These are phyloP conservation scores for Haematococcus lacustris DNA, from an alignment of 139 green algal species.

Conservation along the genomic window DNA sequence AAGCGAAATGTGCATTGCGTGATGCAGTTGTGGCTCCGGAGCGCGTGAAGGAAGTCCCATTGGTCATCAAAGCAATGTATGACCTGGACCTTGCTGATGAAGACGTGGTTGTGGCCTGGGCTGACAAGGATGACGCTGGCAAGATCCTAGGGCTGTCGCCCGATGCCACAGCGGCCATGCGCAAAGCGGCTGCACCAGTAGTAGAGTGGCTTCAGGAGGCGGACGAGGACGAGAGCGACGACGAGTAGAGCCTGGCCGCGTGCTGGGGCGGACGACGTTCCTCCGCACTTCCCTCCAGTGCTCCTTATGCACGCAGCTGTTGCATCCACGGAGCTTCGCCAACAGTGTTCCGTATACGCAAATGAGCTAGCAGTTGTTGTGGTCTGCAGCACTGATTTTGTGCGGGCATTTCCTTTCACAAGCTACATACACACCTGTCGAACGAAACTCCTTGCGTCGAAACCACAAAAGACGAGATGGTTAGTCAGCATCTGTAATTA, in stretches of 20 bases:
- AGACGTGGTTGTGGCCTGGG: slow-evolving; percentile 76
- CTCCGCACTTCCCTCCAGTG: neutral
- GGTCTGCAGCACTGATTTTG: too few species aligned
- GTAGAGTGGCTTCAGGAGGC: slow-evolving; percentile 67
- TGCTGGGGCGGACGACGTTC: too few species aligned
- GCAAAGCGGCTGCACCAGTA: slow-evolving; percentile 58
- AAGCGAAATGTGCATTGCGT: too few species aligned
- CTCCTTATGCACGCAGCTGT: neutral
- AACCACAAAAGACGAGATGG: too few species aligned
- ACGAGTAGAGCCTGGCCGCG: too few species aligned
- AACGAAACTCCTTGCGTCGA: too few species aligned
- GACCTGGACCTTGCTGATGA: slow-evolving; percentile 86
- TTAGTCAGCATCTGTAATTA: too few species aligned
- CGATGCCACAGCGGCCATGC: slow-evolving; percentile 41
- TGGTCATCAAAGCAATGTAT: slow-evolving; percentile 85
- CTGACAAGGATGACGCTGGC: slow-evolving; percentile 43
- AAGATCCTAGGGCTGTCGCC: slow-evolving; percentile 54
- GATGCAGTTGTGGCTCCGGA: slow-evolving; percentile 8
- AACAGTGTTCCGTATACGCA: too few species aligned
- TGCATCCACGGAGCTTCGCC: too few species aligned
- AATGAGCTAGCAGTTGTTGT: too few species aligned
- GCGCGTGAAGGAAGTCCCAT: slow-evolving; percentile 54
- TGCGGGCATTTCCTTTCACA: too few species aligned
- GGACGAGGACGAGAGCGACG: slow-evolving; percentile 2
- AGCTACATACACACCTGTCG: too few species aligned